Base-by-base conservation (phyloP, 2,329 filamentous ascomycete species). In the Conoideocrella luteorostrata region DNA sequence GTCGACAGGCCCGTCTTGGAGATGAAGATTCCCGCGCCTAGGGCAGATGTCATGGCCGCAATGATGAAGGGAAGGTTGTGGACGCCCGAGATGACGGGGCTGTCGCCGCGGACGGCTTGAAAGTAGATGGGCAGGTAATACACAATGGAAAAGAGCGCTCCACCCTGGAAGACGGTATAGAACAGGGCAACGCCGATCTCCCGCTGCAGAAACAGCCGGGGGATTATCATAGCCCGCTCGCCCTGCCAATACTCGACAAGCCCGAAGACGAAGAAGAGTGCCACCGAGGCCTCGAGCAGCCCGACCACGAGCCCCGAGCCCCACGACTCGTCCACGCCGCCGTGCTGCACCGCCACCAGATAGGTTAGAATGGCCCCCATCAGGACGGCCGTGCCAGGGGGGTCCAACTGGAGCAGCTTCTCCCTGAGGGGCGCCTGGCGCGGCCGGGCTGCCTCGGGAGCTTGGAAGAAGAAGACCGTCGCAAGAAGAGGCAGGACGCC, bases 111-210 rank as follows among this genome's bases (percentile, higher is more conserved):
- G 44, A 76, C 57, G 47, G 61, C 61, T 54, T 66, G 64, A 56
- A 66, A 66, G 55, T 71, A 74, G 52, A 74, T 66, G 12, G 71
- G 70, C 6, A 74, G 59, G 52, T 69, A 70, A 57, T 70, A 72
- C n/a, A 72, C 59, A 29, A 68, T 56, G 1, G 69, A 52, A 55
- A 71, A 72, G 57, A 66, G 73, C 20, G 57, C 54, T 3, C 68
- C 68, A 0, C 60, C 63, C 33, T 68, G 63, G 52, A 70, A 63
- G 52, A 73, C 70, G 23, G 63, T 58, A 48, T 60, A 70, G 4
- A 56, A 35, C 47, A 60, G 63, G 48, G 61, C 63, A 39, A 68
- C 52, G 20, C 49, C 50, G 45, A 71, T 59, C 12, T 62, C 64
- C 10, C 70, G 62, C n/a, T 66, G 47, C 45, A 56, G 63, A 42